Percentiles rank a stretch among this genome's conserved stretches.
Conservation (phyloP, 768 basidiomycete species). For the Russula olivacea region DNA sequence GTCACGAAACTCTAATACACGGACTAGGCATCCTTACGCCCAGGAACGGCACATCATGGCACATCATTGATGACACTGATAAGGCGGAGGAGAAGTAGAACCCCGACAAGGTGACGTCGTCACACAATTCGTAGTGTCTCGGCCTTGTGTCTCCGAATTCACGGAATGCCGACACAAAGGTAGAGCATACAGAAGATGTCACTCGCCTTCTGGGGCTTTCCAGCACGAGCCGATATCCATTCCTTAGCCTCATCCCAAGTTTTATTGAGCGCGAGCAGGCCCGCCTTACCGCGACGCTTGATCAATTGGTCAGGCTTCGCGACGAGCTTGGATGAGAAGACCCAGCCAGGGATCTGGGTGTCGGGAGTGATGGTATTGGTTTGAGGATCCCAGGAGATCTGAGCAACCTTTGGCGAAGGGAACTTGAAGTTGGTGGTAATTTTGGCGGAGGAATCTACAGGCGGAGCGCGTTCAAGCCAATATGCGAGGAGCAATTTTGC, state of each 20-base stretch:
- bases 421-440: conserved; percentile 54
- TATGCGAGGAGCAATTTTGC: conserved; percentile 96
- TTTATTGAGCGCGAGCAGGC: conserved; percentile 92
- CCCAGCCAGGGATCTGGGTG: conserved; percentile 67
- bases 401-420: conserved; percentile 73
- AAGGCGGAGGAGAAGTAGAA: not conserved
- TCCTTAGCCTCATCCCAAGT: conserved; percentile 78
- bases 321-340: conserved; percentile 81
- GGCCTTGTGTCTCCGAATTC: conserved; percentile 6
- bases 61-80: conserved; percentile 8
- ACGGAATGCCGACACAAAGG: conserved; percentile 1
- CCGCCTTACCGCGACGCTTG: conserved; percentile 98
- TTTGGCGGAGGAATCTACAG: conserved; percentile 58
- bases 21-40: conserved; percentile 4
- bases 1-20: conserved; percentile 8
- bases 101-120: not conserved
- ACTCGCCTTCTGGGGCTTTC: conserved; percentile 84
- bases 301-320: conserved; percentile 98
- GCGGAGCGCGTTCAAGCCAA: conserved; percentile 89
- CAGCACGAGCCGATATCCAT: conserved; percentile 86
- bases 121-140: conserved; percentile 6
- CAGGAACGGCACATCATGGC: not conserved
- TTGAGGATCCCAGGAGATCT: conserved; percentile 75
- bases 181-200: not conserved
- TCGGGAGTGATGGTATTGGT: conserved; percentile 58